Evolutionary conservation across 2,329 filamentous ascomycete genomes (phyloP).

Genomic region (Rutstroemia sydowiana): DNA sequence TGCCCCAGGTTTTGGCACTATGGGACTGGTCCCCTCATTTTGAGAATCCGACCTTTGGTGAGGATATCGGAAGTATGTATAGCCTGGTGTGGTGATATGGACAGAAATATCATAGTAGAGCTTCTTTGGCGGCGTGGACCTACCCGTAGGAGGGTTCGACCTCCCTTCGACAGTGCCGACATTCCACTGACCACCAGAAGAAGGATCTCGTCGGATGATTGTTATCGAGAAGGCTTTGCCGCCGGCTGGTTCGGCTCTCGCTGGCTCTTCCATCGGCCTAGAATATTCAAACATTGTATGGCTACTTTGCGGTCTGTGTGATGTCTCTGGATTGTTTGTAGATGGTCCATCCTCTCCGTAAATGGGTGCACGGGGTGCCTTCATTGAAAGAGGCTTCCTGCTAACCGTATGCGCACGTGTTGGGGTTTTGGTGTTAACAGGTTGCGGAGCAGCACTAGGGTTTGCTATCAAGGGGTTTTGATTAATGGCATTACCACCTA

Average conservation of each 20-base stretch:
- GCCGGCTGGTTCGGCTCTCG: neutral
- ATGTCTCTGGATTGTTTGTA: neutral
- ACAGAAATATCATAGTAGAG: constrained; percentile 29
- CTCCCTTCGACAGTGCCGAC: constrained; percentile 52
- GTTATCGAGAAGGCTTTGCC: constrained; percentile 31
- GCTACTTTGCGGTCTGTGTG: constrained; percentile 1
- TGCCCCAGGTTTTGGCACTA: constrained; percentile 1
- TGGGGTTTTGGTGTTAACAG: constrained; percentile 9
- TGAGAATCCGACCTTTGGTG: neutral
- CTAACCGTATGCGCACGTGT: constrained; percentile 8
- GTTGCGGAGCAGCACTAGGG: constrained; percentile 18
- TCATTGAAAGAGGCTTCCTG: constrained; percentile 16
- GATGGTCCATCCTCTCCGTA: neutral
- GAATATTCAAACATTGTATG: constrained; percentile 7
- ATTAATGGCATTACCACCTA: constrained; percentile 1
- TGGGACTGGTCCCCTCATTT: constrained; percentile 2
- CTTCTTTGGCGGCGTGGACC: constrained; percentile 32
- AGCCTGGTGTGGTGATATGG: constrained; percentile 28
- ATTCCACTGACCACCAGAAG: constrained; percentile 66
- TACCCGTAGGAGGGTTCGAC: constrained; percentile 1
- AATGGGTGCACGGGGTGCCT: constrained; percentile 6
- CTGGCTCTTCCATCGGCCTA: neutral
- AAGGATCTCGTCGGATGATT: constrained; percentile 67
- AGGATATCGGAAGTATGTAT: constrained; percentile 24
- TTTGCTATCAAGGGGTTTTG: constrained; percentile 5